Evolutionary conservation across 371 early-diverging fungal species (phyloP).

Genomic region (Haplosporangium sp.): DNA sequence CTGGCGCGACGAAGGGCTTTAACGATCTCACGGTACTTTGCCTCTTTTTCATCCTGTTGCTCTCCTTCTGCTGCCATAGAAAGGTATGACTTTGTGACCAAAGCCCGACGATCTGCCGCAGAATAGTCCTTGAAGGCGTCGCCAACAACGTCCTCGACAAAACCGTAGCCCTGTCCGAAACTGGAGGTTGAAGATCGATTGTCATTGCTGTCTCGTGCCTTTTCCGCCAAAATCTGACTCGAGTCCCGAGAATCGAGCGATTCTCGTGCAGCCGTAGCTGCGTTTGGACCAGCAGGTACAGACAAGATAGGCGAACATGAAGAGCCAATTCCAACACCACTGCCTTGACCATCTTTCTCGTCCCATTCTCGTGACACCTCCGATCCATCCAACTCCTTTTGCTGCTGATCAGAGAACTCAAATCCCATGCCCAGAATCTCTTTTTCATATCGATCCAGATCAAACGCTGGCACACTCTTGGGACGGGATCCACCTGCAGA

Average conservation of each 20-base stretch:
- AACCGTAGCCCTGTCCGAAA: not conserved
- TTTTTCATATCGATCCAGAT: slow-evolving; percentile 32
- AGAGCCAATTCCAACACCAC: not conserved
- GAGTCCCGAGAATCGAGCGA: not conserved
- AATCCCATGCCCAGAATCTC: slow-evolving; percentile 25
- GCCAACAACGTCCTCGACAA: not conserved
- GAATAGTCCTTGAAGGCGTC: not conserved
- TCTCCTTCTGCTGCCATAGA: slow-evolving; percentile 18
- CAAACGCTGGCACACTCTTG: slow-evolving; percentile 32
- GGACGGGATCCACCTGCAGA: slow-evolving; percentile 14
- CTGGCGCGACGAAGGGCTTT: slow-evolving; percentile 34
- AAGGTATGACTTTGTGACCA: not conserved
- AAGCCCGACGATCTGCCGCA: not conserved
- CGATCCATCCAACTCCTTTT: not conserved
- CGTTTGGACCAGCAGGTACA: no score
- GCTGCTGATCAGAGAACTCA: not conserved
- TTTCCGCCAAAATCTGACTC: not conserved
- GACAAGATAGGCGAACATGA: not conserved
- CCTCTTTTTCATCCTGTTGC: slow-evolving; percentile 15
- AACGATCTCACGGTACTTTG: slow-evolving; percentile 46
- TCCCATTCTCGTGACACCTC: not conserved
- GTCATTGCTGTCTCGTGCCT: not conserved
- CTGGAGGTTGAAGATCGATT: not conserved
- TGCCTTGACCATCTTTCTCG: not conserved
- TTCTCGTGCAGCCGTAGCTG: not conserved